These are phyloP conservation scores for Sisymbrium altissimum DNA, from an alignment of 345 rosid genomes.

Conservation along the genomic window DNA sequence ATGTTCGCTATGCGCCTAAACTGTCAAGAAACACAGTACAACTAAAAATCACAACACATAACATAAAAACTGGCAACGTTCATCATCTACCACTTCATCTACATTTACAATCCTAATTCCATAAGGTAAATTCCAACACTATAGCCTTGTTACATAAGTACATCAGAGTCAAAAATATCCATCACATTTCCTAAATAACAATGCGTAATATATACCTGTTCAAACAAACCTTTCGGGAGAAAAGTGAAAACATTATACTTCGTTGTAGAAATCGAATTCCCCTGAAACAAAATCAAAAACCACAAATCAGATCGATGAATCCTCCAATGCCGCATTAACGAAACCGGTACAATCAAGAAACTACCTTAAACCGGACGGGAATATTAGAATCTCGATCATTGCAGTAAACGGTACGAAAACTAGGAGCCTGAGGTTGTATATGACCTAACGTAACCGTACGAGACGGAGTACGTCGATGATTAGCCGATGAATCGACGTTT, in stretches of 20 bases:
- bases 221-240: slow-evolving; percentile 95
- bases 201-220: slow-evolving; percentile 77
- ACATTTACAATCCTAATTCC: background rate
- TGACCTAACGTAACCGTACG: slow-evolving; percentile 87
- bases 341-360: too few relatives aligned
- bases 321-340: too few relatives aligned
- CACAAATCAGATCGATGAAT: too few relatives aligned
- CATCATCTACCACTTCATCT: background rate
- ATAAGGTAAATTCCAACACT: background rate
- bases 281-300: slow-evolving; percentile 42
- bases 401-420: slow-evolving; percentile 81
- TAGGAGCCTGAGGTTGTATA: slow-evolving; percentile 97
- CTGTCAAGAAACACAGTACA: slow-evolving; percentile 57
- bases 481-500: slow-evolving; percentile 39
- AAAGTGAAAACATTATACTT: slow-evolving; percentile 95
- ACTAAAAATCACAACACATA: slow-evolving; percentile 17
- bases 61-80: background rate
- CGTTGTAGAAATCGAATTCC: slow-evolving; percentile 89
- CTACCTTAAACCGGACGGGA: too few relatives aligned
- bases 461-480: slow-evolving; percentile 42
- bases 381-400: slow-evolving; percentile 93
- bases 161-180: background rate
- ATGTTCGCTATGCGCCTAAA: slow-evolving; percentile 99
- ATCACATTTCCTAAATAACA: too few relatives aligned
- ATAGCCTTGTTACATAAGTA: background rate